Evolutionary conservation across 305 asterid genomes (phyloP), one percentile per base, ranked within the genome.

Genomic region (Rubia tinctorum): DNA sequence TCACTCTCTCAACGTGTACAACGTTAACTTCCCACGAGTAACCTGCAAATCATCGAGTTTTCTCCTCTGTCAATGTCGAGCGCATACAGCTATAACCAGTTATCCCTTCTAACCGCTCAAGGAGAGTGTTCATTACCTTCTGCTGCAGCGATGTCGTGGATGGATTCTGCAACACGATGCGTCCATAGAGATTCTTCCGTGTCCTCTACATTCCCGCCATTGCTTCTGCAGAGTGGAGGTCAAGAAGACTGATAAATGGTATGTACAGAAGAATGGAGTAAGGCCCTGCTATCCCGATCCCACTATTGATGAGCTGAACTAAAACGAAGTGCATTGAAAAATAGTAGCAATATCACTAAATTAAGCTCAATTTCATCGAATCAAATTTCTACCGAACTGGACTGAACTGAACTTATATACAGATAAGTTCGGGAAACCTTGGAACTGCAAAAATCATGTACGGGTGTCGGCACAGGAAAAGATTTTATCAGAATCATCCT

Each of bases 131-230:
- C 53, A 44, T 30, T 84, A 89, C 98, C 97, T 92, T 95, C 88
- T 0, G 88, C 81, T 81, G 68, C 73, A 7, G 96, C 84, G 13
- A 92, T 85, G 66, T 82, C 90, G 15, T 76, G 83, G 77, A 95
- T 88, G 78, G 86, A 88, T 67, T 75, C 81, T 17, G 75, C 71
- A 53, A 91, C 91, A 75, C 71, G 82, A 68, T 86, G 80, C 40
- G 80, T 74, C 99, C 98, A 95, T 6, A 17, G 20, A 69, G 45
- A 78, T 84, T 88, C 99, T 83, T 93, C 97, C 0, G 88, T 78
- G 80, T 93, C 97, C 87, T 91, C 93, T 76, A 85, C 99, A 75
- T 93, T 93, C 71, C 90, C 98, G 55, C 99, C 99, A 71, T 82
- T 82, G 0, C 87, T 84, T 77, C 99, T 95, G 97, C 82, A 40